Evolutionary conservation across 73 alveolate species (phyloP), one percentile per base, ranked within the genome.

Genomic region (Paramecium octaurelia): DNA sequence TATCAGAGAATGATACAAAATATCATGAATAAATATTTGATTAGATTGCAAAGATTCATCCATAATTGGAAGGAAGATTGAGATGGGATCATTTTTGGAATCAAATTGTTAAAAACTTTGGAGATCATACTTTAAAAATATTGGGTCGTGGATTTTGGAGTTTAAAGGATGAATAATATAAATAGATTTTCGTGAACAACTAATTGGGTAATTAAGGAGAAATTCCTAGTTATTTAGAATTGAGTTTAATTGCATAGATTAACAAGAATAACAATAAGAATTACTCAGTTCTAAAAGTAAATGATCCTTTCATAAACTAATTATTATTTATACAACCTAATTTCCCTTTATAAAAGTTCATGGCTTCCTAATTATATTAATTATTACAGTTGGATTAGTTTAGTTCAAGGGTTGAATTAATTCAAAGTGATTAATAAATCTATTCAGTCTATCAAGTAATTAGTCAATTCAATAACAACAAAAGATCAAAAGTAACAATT

Each of bases 81-180:
- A 75, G 88, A 75, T 75, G 88, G 88, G 60, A 75, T 75, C 88
- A 75, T 75, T 35, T 75, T 35, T 75, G 88, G 88, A 75, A 35
- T 75, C 1, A 75, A 6, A 38, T 34, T 11, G 58, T 75, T 42
- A 75, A 42, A n/a, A 23, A 35, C 6, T 16, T 29, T 38, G 60
- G 60, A 21, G 68, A 75, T 2, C 68, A 75, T 35, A 23, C 38
- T 3, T n/a, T 35, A 6, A 38, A 38, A 21, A 38, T 75, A 14
- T 18, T 75, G 5, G 57, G 46, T 29, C 38, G 68, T 31, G 84
- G 84, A 34, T 64, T 12, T 34, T 64, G 84, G 84, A 64, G 84
- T 31, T 34, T 64, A 31, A 64, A 64, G 10, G 42, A 64, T 0
- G 84, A 64, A 7, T 16, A 75, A 36, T 42, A 34, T 35, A 4